Conservation (phyloP, 75 land plant genomes). For the Selaginella moellendorffii region DNA sequence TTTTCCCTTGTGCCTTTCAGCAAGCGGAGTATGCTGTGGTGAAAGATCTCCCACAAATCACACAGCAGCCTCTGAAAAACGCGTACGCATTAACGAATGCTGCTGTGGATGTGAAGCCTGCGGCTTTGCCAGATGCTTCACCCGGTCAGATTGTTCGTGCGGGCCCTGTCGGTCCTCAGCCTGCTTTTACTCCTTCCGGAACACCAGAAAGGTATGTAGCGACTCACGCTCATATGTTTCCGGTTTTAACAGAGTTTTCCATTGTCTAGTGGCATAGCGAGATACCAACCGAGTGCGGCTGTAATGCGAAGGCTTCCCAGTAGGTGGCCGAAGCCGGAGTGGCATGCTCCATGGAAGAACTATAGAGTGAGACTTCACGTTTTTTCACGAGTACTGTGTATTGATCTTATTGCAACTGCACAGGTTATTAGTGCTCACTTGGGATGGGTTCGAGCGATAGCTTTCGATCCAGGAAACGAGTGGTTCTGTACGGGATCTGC, state of each 20-base stretch:
- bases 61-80: constrained; percentile 13
- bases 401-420: not conserved
- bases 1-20: constrained; percentile 17
- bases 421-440: constrained; percentile 98
- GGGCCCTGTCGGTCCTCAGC: constrained; percentile 14
- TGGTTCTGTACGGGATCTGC: constrained; percentile 99
- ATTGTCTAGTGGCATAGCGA: constrained; percentile 9
- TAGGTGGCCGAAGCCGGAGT: constrained; percentile 92
- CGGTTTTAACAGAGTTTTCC: not conserved
- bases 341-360: constrained; percentile 97
- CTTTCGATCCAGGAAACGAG: constrained; percentile 87
- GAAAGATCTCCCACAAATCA: constrained; percentile 18
- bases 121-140: constrained; percentile 10
- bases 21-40: constrained; percentile 46
- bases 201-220: constrained; percentile 37
- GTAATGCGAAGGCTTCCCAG: constrained; percentile 88
- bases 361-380: constrained; percentile 46
- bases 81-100: constrained; percentile 10
- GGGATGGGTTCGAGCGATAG: constrained; percentile 98
- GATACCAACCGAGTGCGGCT: constrained; percentile 79
- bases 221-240: not conserved
- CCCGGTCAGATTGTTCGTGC: constrained; percentile 16
- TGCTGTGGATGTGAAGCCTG: constrained; percentile 18
- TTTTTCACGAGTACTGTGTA: not conserved
- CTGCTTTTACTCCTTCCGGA: constrained; percentile 20